Percentiles rank a stretch among this genome's conserved stretches.
These are phyloP conservation scores for Aspergillus texensis DNA, from an alignment of 2,329 filamentous ascomycete species.

Conservation along the genomic window DNA sequence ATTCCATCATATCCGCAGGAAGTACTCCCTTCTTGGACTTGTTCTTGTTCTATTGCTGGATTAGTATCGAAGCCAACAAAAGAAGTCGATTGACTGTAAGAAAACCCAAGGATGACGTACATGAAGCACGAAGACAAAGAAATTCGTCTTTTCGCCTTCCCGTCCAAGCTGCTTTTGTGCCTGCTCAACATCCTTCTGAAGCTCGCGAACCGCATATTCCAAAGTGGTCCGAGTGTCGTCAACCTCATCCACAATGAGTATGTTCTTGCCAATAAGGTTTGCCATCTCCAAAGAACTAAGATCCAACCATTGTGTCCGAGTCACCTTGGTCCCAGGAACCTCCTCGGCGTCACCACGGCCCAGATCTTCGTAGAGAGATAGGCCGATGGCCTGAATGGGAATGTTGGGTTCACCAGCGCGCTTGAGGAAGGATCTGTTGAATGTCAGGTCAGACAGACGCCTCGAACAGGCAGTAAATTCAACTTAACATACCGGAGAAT, in stretches of 20 bases:
- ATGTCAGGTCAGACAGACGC: background rate
- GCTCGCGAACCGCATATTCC: constrained; percentile 89
- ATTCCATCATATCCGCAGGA: constrained; percentile 73
- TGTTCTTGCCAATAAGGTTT: constrained; percentile 86
- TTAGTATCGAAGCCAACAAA: constrained; percentile 14
- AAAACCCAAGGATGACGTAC: constrained; percentile 52
- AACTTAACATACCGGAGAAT: constrained; percentile 70
- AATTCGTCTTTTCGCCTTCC: constrained; percentile 74
- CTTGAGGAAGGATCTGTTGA: constrained; percentile 81
- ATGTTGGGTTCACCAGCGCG: constrained; percentile 85
- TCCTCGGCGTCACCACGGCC: constrained; percentile 67
- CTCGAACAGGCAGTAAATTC: background rate
- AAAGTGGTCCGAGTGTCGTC: constrained; percentile 93
- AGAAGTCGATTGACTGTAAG: background rate
- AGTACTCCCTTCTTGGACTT: constrained; percentile 91
- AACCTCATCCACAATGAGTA: constrained; percentile 92
- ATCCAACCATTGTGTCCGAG: constrained; percentile 97
- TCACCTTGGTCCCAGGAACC: constrained; percentile 87
- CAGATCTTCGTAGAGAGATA: constrained; percentile 93
- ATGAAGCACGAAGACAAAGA: constrained; percentile 94
- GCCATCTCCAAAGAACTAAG: constrained; percentile 82
- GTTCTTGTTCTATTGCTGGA: constrained; percentile 77
- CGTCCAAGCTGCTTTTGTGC: constrained; percentile 74
- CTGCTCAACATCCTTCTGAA: constrained; percentile 89
- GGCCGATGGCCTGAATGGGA: constrained; percentile 97